Base-by-base conservation (phyloP, 1,139 yeast genomes). In the Sugiyamaella novakii region DNA sequence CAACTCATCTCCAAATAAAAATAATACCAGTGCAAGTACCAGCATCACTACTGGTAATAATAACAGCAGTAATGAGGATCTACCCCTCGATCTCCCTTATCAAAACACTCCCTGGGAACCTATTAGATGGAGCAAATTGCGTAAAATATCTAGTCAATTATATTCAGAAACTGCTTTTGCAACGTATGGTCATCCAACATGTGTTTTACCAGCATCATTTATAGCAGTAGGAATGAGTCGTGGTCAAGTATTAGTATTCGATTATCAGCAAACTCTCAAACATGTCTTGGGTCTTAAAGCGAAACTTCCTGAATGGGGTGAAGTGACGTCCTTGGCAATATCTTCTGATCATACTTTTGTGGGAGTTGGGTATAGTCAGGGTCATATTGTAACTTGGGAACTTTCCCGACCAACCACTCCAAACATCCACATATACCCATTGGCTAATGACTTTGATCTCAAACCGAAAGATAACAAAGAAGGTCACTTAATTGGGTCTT, bases 221-320 rank as follows among this genome's bases (percentile, higher is more conserved):
- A 72, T 87, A 1, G 79, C 79, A 0, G 60, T 87, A 10, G 94
- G 88, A 1, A 86, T 94, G 0, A 60, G 74, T 1, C 73, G 73
- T 43, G 91, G 91, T 1, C 68, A 64, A 40, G 72, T 85, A 0
- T 64, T 84, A 14, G 71, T 83, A 1, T 87, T 84, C 63, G 84
- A 81, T 59, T 84, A 82, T 57, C 76, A 75, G 43, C 95, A 87
- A 64, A 69, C 65, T 31, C 64, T 81, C 11, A 69, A 71, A 25
- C 69, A 66, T 49, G 68, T 73, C 0, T 60, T 81, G 39, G 74
- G 72, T 0, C 56, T 66, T 31, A 55, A 60, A 28, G 51, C 59
- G 8, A 51, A 59, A 24, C 62, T 62, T 12, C 34, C 62, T 17
- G 64, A 63, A 49, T 58, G 65, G 46, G 81, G 81, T 0, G 55